Evolutionary conservation across 2,329 filamentous ascomycete genomes (phyloP).

Genomic region (Xylaria sp.): DNA sequence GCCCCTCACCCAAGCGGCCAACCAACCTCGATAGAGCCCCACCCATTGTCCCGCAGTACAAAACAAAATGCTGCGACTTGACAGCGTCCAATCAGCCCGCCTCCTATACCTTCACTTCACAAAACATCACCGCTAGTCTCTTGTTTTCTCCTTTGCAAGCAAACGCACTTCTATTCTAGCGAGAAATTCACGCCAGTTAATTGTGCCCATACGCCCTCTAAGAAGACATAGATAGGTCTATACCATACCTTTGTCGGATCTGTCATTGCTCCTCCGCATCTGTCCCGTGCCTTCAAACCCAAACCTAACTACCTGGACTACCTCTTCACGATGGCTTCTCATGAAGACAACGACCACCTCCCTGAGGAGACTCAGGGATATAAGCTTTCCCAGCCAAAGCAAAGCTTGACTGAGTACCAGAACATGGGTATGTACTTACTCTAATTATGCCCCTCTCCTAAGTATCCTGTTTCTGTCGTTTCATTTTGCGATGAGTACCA

Average conservation of each 20-base stretch:
- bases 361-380: slow-evolving; percentile 93
- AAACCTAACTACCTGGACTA: background rate
- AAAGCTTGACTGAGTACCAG: slow-evolving; percentile 94
- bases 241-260: background rate
- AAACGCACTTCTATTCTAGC: background rate
- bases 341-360: slow-evolving; percentile 82
- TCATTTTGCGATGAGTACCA: background rate
- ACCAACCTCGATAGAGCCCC: slow-evolving; percentile 34
- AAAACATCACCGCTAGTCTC: slow-evolving; percentile 48
- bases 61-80: slow-evolving; percentile 34
- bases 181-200: background rate
- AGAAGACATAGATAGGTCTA: slow-evolving; percentile 8
- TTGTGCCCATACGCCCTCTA: background rate
- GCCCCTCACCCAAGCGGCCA: slow-evolving; percentile 38
- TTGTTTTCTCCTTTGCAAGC: slow-evolving; percentile 29
- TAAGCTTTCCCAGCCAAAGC: slow-evolving; percentile 97
- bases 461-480: background rate
- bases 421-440: slow-evolving; percentile 78
- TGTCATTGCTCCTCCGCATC: slow-evolving; percentile 5
- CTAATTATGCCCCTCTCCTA: slow-evolving; percentile 14
- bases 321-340: slow-evolving; percentile 69
- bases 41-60: slow-evolving; percentile 40
- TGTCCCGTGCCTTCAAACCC: slow-evolving; percentile 11
- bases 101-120: slow-evolving; percentile 36
- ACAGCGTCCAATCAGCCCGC: slow-evolving; percentile 39